Evolutionary conservation across 441 rosid genomes (phyloP), one percentile per base, ranked within the genome.

Genomic region (Rhodomyrtus psidioides): DNA sequence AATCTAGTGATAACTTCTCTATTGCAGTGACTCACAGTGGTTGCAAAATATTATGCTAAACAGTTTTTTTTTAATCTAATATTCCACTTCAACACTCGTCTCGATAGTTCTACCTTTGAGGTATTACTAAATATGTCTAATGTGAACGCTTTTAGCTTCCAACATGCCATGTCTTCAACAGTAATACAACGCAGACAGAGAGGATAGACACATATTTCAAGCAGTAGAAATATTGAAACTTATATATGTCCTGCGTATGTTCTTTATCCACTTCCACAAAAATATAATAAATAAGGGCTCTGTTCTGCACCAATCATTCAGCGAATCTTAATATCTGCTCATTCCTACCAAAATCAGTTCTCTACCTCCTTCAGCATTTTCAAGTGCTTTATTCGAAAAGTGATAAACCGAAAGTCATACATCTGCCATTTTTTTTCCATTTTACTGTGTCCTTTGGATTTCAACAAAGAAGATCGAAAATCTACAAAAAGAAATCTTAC

Each of bases 401-500:
- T 39, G 49, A n/a, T n/a, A 70, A 70, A 39, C 21, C 14, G 8
- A 70, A 21, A 15, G 6, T 39, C 79, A 8, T 21, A 16, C 21
- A 70, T 34, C 79, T 39, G 49, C 79, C 79, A 70, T 70, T 70
- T 34, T n/a, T 70, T 70, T 49, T 49, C 79, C 16, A 13, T 17
- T 70, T 39, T 70, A 21, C 8, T 21, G 79, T 70, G 79, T 70
- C 79, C 21, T 9, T 21, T 70, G 49, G n/a, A 65, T 65, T 34
- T 65, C 76, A 70, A 44, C 42, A n/a, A 82, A 42, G 75, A 10
- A 76, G 60, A 53, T 39, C 1, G 14, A 30, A n/a, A 42, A 21
- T 42, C 34, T 24, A 13, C 42, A 26, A 44, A n/a, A 17, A 46
- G 27, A 39, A 83, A 82, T 54, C 93, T 91, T 88, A 92, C 94